Conservation (phyloP, 495 filamentous ascomycete species). For the Rostrohypoxylon terebratum region DNA sequence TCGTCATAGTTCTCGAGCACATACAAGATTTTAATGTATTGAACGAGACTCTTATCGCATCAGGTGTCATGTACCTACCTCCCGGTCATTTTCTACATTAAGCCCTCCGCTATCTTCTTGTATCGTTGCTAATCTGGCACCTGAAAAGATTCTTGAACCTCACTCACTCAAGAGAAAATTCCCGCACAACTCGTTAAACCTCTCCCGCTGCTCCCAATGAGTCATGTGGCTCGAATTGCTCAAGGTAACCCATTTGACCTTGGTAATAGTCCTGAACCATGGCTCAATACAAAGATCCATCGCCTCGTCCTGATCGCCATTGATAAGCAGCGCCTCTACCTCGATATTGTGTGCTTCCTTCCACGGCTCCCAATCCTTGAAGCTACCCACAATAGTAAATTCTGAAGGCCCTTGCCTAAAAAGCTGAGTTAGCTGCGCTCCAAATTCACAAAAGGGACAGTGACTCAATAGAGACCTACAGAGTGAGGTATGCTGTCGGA, state of each 20-base stretch:
- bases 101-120: too few species aligned
- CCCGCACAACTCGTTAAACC: constrained; percentile 39
- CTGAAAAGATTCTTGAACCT: too few species aligned
- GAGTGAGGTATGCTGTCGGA: constrained; percentile 58
- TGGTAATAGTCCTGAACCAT: constrained; percentile 57
- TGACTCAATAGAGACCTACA: constrained; percentile 47
- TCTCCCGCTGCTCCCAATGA: constrained; percentile 59
- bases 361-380: constrained; percentile 57
- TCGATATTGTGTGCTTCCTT: constrained; percentile 54
- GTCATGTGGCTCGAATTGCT: constrained; percentile 60
- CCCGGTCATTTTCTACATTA: too few species aligned
- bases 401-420: constrained; percentile 60
- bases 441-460: neutral
- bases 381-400: constrained; percentile 55
- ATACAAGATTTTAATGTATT: too few species aligned
- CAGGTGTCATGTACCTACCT: too few species aligned
- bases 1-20: too few species aligned
- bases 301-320: constrained; percentile 63
- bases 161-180: constrained; percentile 5
- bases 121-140: too few species aligned
- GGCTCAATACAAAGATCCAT: constrained; percentile 56
- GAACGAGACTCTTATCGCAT: too few species aligned
- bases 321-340: constrained; percentile 59
- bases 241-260: constrained; percentile 62
- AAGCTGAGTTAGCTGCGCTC: neutral